Evolutionary conservation across 1,139 yeast species (phyloP), one percentile per base, ranked within the genome.

Genomic region (Scheffersomyces segobiensis): DNA sequence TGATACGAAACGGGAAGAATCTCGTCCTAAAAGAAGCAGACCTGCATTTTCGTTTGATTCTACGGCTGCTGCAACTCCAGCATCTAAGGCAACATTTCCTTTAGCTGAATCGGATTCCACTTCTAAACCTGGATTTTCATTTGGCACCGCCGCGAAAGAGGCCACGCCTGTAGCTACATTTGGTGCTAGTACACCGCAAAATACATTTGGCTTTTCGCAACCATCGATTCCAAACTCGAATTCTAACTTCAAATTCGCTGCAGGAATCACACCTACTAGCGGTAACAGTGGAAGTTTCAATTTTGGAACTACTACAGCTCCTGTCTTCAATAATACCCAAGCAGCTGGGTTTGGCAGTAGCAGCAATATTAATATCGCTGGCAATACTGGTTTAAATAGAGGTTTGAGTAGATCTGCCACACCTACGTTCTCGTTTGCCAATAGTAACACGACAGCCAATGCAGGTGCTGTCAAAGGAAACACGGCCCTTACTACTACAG

Each of bases 221-320:
- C 19, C 50, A 14, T 21, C 50, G 14, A 46, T 39, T 39, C 54
- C 54, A 5, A 49, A 19, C 52, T 50, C 53, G 2, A 57, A 56
- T 19, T 58, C 60, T 20, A 57, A 53, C 50, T 62, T 60, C 55
- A 60, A 62, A 52, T 58, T 59, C 53, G 63, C 62, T 17, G 60
- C 62, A 17, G 62, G 64, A 3, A 52, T 60, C 4, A 49, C 42
- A 24, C 17, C 57, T 10, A 19, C 55, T 7, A 32, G 24, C 22
- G n/a, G 56, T 10, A 48, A 50, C 7, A 42, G 51, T 10, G 57
- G 55, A 10, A 51, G 42, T n/a, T 56, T 53, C 19, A 53, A 22
- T 17, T 54, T 59, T 32, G 58, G 59, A 20, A 55, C 52, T 6
- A 53, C 49, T n/a, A 8, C 42, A 32, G 42, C 42, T 32, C 59